Evolutionary conservation across 2,329 filamentous ascomycete genomes (phyloP), one percentile per base, ranked within the genome.

Genomic region (Leptographium flavum): DNA sequence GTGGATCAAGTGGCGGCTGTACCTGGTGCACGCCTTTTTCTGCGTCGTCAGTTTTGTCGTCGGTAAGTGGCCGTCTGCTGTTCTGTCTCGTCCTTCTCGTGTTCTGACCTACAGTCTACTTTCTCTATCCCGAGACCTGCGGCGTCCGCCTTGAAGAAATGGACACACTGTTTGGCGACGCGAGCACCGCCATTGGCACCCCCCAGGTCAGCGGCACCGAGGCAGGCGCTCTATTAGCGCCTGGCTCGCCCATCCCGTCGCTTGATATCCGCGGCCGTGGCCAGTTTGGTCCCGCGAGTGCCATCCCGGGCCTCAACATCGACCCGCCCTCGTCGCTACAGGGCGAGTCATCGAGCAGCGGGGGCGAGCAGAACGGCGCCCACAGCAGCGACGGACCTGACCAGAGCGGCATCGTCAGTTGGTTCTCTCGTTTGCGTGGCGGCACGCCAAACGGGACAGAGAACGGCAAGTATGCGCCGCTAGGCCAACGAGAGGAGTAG

Each of bases 91-190:
- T 6, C 15, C 14, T 28, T 21, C n/a, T 32, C 5, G 6, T 27
- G 14, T 40, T 9, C 42, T 36, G 43, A 35, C 38, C 14, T 23
- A 21, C 52, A 95, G 92, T 98, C 8, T 98, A 90, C 65, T 96
- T 96, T 64, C 76, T 94, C 54, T 98, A 96, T 61, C 92, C 92
- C 27, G 92, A 98, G 64, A 98, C 92, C 0, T 92, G 88, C 54
- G 93, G 93, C 56, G 81, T 98, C 47, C 82, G 88, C 47, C 73
- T 98, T 42, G 92, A 98, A 64, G 92, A 98, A 54, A 98, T 98
- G 92, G 86, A 94, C 60, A 74, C 79, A 3, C 67, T 98, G 15
- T 98, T 98, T 57, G 92, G 92, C 52, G 92, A 98, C 61, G 85
- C 88, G 31, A 92, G 85, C 23, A 88, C 86, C 3, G 76, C 81